These are phyloP conservation scores for Diaporthe destruens DNA, from an alignment of 2,329 filamentous ascomycete species.

Conservation along the genomic window DNA sequence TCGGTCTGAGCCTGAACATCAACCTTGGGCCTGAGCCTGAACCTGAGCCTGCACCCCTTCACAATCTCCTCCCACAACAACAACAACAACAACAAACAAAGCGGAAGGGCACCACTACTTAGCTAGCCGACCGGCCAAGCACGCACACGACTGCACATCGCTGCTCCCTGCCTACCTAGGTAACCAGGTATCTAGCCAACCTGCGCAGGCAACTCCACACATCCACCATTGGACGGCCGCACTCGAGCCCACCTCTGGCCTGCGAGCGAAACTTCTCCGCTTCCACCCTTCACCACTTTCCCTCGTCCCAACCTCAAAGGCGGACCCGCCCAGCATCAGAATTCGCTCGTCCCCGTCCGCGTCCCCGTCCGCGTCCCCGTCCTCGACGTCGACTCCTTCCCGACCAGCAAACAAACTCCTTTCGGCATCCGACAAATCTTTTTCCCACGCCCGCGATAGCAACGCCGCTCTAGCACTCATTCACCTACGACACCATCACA, in stretches of 20 bases:
- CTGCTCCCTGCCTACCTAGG: slow-evolving; percentile 21
- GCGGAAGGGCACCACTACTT: neutral
- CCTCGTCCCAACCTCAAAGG: slow-evolving; percentile 30
- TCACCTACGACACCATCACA: neutral
- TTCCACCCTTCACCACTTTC: slow-evolving; percentile 31
- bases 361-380: slow-evolving; percentile 22
- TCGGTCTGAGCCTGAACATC: neutral
- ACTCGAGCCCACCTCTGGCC: slow-evolving; percentile 17
- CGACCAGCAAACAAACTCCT: neutral
- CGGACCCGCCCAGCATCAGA: slow-evolving; percentile 24
- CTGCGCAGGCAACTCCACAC: slow-evolving; percentile 25
- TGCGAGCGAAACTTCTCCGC: slow-evolving; percentile 33
- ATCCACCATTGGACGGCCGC: slow-evolving; percentile 14
- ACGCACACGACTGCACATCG: slow-evolving; percentile 18
- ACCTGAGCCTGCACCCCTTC: neutral
- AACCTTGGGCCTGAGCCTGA: neutral
- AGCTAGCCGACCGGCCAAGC: neutral
- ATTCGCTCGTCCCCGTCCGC: slow-evolving; percentile 30
- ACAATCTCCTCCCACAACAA: slow-evolving; percentile 1
- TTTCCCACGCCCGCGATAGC: neutral
- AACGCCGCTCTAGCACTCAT: neutral
- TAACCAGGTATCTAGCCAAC: slow-evolving; percentile 7
- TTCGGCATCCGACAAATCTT: slow-evolving; percentile 16
- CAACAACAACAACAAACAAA: slow-evolving; percentile 8
- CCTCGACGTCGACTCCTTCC: slow-evolving; percentile 25